Evolutionary conservation across 352 stramenopile genomes (phyloP), one percentile per base, ranked within the genome.

Genomic region (Phytophthora pinifolia): DNA sequence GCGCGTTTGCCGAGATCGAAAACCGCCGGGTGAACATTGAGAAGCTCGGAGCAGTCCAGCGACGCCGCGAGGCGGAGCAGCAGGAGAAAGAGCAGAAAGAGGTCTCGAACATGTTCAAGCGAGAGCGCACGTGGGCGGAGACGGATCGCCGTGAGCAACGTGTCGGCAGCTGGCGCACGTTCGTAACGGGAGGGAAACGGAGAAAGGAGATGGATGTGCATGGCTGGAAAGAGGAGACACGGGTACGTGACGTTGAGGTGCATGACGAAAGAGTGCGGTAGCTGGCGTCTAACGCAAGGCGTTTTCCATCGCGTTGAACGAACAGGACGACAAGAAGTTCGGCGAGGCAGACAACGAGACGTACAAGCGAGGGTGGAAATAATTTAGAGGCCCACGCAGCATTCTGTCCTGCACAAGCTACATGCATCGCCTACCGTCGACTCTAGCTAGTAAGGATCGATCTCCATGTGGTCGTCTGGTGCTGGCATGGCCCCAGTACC

Each of bases 291-390:
- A 51, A 71, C 31, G 25, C 15, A 38, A 38, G 22, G 5, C 3
- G n/a, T 31, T 9, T 52, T 9, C 46, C 36, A 36, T 22, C 33
- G 35, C 43, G 33, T 45, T 52, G 54, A 42, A 17, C n/a, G 34
- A 68, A 42, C 51, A 75, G 54, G 67, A 86, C 14, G 75, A 81
- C 13, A 78, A 76, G 38, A 84, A 89, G 62, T 76, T 79, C 56
- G 81, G 81, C 9, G 75, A 79, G 27, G 50, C 72, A 2, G 79
- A 90, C 32, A 88, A 77, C 38, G 79, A 90, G 34, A 58, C 71
- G 61, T 90, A 93, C 79, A 93, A 93, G 62, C 73, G 75, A 63
- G 66, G 62, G 43, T 92, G 81, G 83, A 90, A 88, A 75, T 90
- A 87, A 83, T 46, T 70, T 74, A 74, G 49, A 46, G 25, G 30